Evolutionary conservation across 2,329 filamentous ascomycete genomes (phyloP), one percentile per base, ranked within the genome.

Genomic region (Boeremia exigua): DNA sequence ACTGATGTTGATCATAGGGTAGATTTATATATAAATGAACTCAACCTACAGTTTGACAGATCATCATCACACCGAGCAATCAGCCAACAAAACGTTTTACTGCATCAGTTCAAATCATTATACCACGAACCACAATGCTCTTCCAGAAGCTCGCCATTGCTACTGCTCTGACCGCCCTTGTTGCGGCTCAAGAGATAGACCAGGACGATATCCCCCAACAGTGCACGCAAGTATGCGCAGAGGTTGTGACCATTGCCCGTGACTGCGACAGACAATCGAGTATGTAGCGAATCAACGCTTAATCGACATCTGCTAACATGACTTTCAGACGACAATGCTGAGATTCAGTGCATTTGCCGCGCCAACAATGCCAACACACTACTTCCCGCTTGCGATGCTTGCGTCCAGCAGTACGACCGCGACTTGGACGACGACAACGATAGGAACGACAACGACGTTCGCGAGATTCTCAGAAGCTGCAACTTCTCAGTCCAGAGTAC

Each of bases 301-400:
- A 9, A 6, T 8, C 6, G 8, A 34, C 14, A 17, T 3, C 12
- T 12, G 47, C 48, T 56, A 17, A 56, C 6, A 17, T 2, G 5
- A 14, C 6, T 10, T 3, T 14, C 45, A 62, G 65, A 69, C 30
- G 68, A 73, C 37, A 50, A 48, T 9, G 64, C 55, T 17, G 66
- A 65, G 45, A 48, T 61, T 10, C 57, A 68, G 39, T 75, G 71
- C 55, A 63, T 75, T 55, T 75, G 72, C 63, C 62, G 59, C 12
- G 62, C 63, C 14, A 42, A 54, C 11, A 64, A 66, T 42, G 69
- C 68, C 14, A 62, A 48, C 56, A 61, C 54, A 15, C 46, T 69
- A 8, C 36, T 74, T 14, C 70, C 72, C 1, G 36, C 59, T 12
- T 75, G 71, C 54, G 70, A 69, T 15, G 66, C 70, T 15, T 75